phyloP scores from a whole-genome alignment of 352 stramenopile species.

The Blastocystis sp. region DNA sequence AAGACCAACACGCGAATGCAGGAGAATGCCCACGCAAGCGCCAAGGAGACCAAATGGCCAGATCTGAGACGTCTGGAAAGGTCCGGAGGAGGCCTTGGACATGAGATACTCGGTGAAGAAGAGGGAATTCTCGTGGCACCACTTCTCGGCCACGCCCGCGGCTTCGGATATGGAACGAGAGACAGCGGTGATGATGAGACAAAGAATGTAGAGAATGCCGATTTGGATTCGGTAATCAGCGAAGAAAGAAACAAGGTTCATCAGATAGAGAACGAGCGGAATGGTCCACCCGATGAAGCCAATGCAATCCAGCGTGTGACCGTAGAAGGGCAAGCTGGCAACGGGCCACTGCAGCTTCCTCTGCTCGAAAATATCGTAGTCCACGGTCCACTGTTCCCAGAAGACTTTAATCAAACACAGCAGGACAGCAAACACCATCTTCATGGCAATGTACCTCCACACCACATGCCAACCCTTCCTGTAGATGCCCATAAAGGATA shows the following conservation, averaged over 20 bases:
- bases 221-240: slow-evolving; percentile 59
- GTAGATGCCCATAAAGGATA: slow-evolving; percentile 60
- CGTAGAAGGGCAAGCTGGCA: slow-evolving; percentile 31
- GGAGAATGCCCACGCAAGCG: slow-evolving; percentile 28
- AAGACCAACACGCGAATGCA: background rate
- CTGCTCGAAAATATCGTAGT: slow-evolving; percentile 58
- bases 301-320: slow-evolving; percentile 56
- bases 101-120: slow-evolving; percentile 43
- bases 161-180: slow-evolving; percentile 13
- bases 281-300: slow-evolving; percentile 49
- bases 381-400: slow-evolving; percentile 35
- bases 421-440: slow-evolving; percentile 50
- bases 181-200: background rate
- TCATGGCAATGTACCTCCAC: slow-evolving; percentile 53
- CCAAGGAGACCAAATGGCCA: slow-evolving; percentile 57
- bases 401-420: slow-evolving; percentile 51
- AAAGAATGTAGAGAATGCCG: slow-evolving; percentile 52
- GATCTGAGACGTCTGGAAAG: slow-evolving; percentile 40
- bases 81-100: slow-evolving; percentile 35
- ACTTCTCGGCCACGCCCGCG: background rate
- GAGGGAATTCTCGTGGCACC: background rate
- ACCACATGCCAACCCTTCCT: slow-evolving; percentile 64
- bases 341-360: slow-evolving; percentile 36
- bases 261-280: slow-evolving; percentile 36
- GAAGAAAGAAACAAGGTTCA: slow-evolving; percentile 37